Percentiles rank a stretch among this genome's conserved stretches.
phyloP scores from a whole-genome alignment of 345 rosid species.

The Gossypium turneri region DNA sequence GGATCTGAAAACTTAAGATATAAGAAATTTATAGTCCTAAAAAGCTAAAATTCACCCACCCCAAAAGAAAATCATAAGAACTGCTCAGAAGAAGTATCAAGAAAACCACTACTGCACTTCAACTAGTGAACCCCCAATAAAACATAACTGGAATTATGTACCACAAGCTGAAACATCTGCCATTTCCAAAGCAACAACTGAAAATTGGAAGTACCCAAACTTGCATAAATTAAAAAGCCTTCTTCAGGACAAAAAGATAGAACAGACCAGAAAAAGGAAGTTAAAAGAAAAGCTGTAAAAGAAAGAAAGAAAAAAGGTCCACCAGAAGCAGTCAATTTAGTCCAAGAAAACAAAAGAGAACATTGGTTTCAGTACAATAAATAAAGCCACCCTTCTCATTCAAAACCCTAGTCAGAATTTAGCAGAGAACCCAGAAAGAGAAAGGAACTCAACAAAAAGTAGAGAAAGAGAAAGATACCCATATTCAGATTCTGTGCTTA shows the following conservation, averaged over 20 bases:
- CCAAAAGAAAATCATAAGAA: background rate
- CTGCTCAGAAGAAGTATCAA: slow-evolving; percentile 7
- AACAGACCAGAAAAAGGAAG: slow-evolving; percentile 26
- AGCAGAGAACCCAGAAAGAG: slow-evolving; percentile 30
- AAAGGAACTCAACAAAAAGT: slow-evolving; percentile 42
- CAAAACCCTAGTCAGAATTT: slow-evolving; percentile 70
- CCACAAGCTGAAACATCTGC: slow-evolving; percentile 19
- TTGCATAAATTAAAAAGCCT: slow-evolving; percentile 23
- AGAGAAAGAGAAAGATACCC: slow-evolving; percentile 67
- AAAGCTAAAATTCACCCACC: slow-evolving; percentile 21
- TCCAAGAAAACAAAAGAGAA: slow-evolving; percentile 15
- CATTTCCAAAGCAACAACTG: slow-evolving; percentile 34
- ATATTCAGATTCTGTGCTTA: slow-evolving; percentile 67
- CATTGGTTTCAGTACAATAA: slow-evolving; percentile 65
- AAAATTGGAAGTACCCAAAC: slow-evolving; percentile 25
- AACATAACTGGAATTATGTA: slow-evolving; percentile 15
- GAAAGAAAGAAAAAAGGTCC: slow-evolving; percentile 21
- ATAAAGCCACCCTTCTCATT: slow-evolving; percentile 27
- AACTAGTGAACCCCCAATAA: slow-evolving; percentile 20
- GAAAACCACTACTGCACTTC: slow-evolving; percentile 5
- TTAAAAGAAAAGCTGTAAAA: slow-evolving; percentile 29
- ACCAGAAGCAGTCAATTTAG: slow-evolving; percentile 55
- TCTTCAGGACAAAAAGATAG: slow-evolving; percentile 21
- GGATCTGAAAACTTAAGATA: slow-evolving; percentile 12
- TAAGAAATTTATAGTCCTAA: slow-evolving; percentile 18